Evolutionary conservation across 345 rosid genomes (phyloP).

Genomic region (Turnera subulata): DNA sequence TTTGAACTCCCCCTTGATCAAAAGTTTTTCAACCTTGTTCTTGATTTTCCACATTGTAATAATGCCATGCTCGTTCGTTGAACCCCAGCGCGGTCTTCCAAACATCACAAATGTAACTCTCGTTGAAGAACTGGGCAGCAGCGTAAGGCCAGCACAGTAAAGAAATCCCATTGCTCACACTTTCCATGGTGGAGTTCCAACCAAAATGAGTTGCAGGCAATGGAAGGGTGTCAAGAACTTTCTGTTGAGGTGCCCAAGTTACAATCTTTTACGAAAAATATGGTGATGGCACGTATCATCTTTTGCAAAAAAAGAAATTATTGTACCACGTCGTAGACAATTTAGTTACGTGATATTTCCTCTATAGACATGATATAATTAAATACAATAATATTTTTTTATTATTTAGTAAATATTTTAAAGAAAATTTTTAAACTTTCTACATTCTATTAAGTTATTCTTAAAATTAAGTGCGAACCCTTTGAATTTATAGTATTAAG

Average conservation of each 20-base stretch:
- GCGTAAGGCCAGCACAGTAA: constrained; percentile 28
- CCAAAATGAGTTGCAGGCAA: constrained; percentile 22
- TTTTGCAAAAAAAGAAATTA: no score
- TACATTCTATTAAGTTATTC: no score
- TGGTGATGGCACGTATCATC: no score
- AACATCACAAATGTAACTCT: constrained; percentile 21
- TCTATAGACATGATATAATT: no score
- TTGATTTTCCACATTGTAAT: constrained; percentile 18
- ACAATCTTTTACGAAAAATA: no score
- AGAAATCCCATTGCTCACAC: constrained; percentile 14
- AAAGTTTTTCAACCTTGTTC: constrained; percentile 30
- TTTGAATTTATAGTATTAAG: no score
- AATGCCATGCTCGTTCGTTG: constrained; percentile 20
- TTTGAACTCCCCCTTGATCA: constrained; percentile 16
- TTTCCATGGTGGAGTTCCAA: constrained; percentile 20
- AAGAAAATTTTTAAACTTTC: no score
- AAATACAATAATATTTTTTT: no score
- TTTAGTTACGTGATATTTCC: no score
- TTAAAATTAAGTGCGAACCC: no score
- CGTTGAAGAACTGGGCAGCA: constrained; percentile 22
- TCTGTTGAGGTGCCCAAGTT: constrained; percentile 19
- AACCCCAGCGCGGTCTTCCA: constrained; percentile 31
- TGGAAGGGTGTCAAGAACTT: constrained; percentile 11
- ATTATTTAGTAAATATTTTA: no score
- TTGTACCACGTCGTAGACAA: no score